Conservation (phyloP, 768 basidiomycete genomes). For the Suillus bovinus region DNA sequence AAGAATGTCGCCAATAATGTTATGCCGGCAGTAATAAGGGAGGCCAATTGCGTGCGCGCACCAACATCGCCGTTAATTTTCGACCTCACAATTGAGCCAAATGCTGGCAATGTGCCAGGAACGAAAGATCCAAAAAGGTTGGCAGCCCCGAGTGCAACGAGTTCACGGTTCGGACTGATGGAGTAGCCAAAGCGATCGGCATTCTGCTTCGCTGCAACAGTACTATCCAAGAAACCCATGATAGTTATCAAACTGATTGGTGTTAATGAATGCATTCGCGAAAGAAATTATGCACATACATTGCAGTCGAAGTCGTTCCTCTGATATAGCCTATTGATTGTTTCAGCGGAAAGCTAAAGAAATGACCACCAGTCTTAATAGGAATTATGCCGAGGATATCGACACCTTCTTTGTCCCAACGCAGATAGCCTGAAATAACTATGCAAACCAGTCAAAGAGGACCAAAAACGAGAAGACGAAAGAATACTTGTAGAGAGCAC, state of each 20-base stretch:
- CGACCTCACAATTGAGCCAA: conserved; percentile 89
- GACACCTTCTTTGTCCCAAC: conserved; percentile 80
- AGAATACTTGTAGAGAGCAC: conserved; percentile 72
- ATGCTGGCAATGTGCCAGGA: conserved; percentile 89
- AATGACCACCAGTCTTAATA: conserved; percentile 56
- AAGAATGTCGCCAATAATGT: conserved; percentile 88
- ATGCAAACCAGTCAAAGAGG: conserved; percentile 7
- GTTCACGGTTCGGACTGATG: conserved; percentile 91
- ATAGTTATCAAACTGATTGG: conserved; percentile 66
- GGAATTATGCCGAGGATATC: conserved; percentile 82
- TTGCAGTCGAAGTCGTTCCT: conserved; percentile 81
- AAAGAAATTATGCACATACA: conserved; percentile 42
- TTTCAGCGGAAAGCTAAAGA: conserved; percentile 75
- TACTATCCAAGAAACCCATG: conserved; percentile 91
- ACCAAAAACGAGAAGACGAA: not conserved
- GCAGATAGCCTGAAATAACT: conserved; percentile 71
- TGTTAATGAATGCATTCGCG: not conserved
- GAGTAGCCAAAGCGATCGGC: conserved; percentile 82
- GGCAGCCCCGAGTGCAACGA: conserved; percentile 85
- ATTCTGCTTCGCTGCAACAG: conserved; percentile 94
- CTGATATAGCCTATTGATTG: conserved; percentile 63
- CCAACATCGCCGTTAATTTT: conserved; percentile 92
- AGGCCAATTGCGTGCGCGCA: conserved; percentile 86
- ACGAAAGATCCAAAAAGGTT: conserved; percentile 81
- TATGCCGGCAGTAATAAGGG: conserved; percentile 69